Evolutionary conservation across 2,329 filamentous ascomycete genomes (phyloP).

Genomic region (Endocalyx cinctus): DNA sequence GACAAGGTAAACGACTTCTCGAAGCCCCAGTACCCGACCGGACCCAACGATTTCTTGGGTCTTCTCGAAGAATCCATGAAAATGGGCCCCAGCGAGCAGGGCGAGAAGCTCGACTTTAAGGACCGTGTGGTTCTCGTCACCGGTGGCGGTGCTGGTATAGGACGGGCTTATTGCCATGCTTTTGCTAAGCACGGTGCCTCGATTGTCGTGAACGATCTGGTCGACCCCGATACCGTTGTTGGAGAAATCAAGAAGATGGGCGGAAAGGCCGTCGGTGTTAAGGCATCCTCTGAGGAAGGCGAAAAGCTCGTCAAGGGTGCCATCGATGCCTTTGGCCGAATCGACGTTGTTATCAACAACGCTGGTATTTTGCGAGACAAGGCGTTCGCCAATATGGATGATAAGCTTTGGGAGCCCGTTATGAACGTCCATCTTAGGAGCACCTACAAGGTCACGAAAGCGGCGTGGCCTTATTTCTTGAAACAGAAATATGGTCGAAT

Average conservation of each 20-base stretch:
- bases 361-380: slow-evolving; percentile 97
- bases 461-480: slow-evolving; percentile 94
- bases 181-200: slow-evolving; percentile 82
- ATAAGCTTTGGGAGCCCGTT: slow-evolving; percentile 87
- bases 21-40: slow-evolving; percentile 73
- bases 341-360: slow-evolving; percentile 97
- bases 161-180: slow-evolving; percentile 82
- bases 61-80: slow-evolving; percentile 81
- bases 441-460: slow-evolving; percentile 96
- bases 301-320: slow-evolving; percentile 87
- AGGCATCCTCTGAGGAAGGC: slow-evolving; percentile 89
- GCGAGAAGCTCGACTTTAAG: slow-evolving; percentile 73
- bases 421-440: slow-evolving; percentile 88
- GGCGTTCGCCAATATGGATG: slow-evolving; percentile 96
- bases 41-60: slow-evolving; percentile 81
- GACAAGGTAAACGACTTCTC: slow-evolving; percentile 82
- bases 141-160: slow-evolving; percentile 84
- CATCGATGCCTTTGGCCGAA: slow-evolving; percentile 86
- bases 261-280: slow-evolving; percentile 86
- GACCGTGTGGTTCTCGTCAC: slow-evolving; percentile 85
- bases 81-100: slow-evolving; percentile 65
- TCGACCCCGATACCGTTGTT: slow-evolving; percentile 85
- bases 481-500: slow-evolving; percentile 99
- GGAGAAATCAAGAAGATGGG: slow-evolving; percentile 87
- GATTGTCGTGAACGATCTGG: slow-evolving; percentile 93